Conservation (phyloP, 495 filamentous ascomycete species). For the Hypoxylon cercidicola region DNA sequence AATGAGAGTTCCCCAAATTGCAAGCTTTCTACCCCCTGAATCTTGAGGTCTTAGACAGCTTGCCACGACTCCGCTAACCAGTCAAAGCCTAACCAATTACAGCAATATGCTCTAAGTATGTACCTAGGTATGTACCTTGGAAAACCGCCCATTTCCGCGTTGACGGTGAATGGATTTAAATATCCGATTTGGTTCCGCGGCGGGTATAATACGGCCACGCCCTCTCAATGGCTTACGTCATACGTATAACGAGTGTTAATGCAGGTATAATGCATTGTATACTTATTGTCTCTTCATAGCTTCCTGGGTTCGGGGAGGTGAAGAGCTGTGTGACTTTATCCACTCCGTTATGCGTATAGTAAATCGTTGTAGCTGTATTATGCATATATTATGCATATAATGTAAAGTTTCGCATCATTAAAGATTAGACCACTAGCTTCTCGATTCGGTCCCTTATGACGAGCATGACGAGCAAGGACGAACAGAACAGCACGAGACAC, state of each 20-base stretch:
- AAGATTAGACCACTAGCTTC: too few relatives aligned
- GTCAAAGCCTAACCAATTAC: conserved; percentile 23
- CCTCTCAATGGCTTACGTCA: too few relatives aligned
- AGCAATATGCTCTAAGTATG: conserved; percentile 7
- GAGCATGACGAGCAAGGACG: too few relatives aligned
- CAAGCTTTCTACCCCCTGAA: conserved; percentile 10
- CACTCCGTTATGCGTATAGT: too few relatives aligned
- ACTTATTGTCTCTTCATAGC: too few relatives aligned
- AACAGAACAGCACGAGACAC: background rate
- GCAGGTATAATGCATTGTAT: too few relatives aligned
- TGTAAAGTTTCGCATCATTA: too few relatives aligned
- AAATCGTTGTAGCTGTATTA: too few relatives aligned
- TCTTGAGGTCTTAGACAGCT: conserved; percentile 13
- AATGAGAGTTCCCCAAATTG: conserved; percentile 30
- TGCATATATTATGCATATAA: too few relatives aligned
- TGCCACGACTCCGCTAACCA: conserved; percentile 14
- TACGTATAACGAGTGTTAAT: too few relatives aligned
- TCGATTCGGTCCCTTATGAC: background rate
- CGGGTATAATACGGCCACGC: conserved; percentile 18
- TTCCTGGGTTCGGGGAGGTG: too few relatives aligned
- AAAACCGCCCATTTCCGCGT: conserved; percentile 12
- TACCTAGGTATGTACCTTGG: background rate
- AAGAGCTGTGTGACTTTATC: too few relatives aligned
- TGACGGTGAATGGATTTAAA: conserved; percentile 26
- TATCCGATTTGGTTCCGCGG: conserved; percentile 33